Base-by-base conservation (phyloP, 805 yeast genomes). In the Kuraishia molischiana region DNA sequence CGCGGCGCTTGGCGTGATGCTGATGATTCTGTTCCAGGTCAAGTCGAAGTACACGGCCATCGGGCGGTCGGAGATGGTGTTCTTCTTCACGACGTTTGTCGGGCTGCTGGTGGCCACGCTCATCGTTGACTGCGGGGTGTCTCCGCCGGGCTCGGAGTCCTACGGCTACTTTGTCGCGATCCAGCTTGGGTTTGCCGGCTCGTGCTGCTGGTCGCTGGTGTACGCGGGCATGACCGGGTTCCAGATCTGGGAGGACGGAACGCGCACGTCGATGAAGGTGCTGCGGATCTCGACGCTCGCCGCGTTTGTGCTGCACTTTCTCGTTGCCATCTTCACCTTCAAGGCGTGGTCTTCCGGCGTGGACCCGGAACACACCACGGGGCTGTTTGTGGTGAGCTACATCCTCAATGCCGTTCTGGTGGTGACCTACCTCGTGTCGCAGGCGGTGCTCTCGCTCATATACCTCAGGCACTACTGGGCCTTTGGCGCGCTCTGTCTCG, bases 161-260 rank as follows among this genome's bases (percentile, higher is more conserved):
- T 90, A 77, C 52, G 82, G 85, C 1, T 87, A 82, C 55, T 83
- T 89, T 54, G 96, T 85, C 4, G 77, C 92, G 11, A 66, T 79
- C 5, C 97, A 90, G 55, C 54, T 80, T 18, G 95, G 90, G 0
- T 50, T 85, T 15, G 69, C 82, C 0, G 77, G 87, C 10, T 79
- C 84, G 0, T 69, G 79, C 24, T 83, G 95, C 51, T 67, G 79
- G 66, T 59, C 82, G 30, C 56, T 90, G 38, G 61, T 84, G 52
- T 64, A 76, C 38, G 79, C 81, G 42, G 96, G 97, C 3, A 53
- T 92, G 4, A 59, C 87, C 15, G 89, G 90, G 15, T 86, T 86
- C 56, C 92, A 87, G 56, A 60, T 89, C 26, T 92, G 95, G 94
- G 97, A 89, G 56, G 98, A 90, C 57, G 97, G 97, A 15, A 81